Percentiles rank a stretch among this genome's conserved stretches.
These are phyloP conservation scores for Claviceps spartinae DNA, from an alignment of 2,329 filamentous ascomycete genomes.

Conservation along the genomic window DNA sequence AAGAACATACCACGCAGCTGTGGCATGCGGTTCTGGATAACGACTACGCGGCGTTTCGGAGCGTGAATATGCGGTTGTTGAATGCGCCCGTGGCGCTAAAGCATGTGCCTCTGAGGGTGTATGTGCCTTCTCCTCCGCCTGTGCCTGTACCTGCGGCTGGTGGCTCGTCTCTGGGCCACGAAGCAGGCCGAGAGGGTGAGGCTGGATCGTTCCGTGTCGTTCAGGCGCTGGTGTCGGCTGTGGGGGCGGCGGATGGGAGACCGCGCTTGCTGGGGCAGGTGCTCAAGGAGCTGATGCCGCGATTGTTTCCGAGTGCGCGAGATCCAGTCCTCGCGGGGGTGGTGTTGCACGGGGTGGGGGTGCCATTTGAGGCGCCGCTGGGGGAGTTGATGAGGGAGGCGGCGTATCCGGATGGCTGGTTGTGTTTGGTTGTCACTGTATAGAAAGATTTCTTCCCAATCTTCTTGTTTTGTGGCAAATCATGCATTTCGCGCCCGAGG, in stretches of 20 bases:
- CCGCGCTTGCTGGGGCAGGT: constrained; percentile 56
- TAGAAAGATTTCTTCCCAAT: constrained; percentile 22
- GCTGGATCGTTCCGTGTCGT: constrained; percentile 54
- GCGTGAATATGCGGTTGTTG: constrained; percentile 64
- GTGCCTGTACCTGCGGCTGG: no score
- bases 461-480: not conserved
- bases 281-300: constrained; percentile 61
- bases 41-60: constrained; percentile 57
- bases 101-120: constrained; percentile 78
- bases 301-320: constrained; percentile 73
- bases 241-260: constrained; percentile 18
- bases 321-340: constrained; percentile 75
- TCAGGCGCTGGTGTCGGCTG: constrained; percentile 56
- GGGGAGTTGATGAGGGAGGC: constrained; percentile 73
- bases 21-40: constrained; percentile 74
- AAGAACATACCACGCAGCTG: constrained; percentile 67
- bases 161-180: no score
- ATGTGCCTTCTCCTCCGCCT: constrained; percentile 44
- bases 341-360: constrained; percentile 69
- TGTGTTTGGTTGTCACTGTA: constrained; percentile 70
- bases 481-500: no score
- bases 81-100: constrained; percentile 61
- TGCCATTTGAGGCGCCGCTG: constrained; percentile 68
- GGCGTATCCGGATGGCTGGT: constrained; percentile 84
- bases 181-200: constrained; percentile 9